Evolutionary conservation across 106 monocot genomes (phyloP), one percentile per base, ranked within the genome.

Genomic region (Platanthera zijinensis): DNA sequence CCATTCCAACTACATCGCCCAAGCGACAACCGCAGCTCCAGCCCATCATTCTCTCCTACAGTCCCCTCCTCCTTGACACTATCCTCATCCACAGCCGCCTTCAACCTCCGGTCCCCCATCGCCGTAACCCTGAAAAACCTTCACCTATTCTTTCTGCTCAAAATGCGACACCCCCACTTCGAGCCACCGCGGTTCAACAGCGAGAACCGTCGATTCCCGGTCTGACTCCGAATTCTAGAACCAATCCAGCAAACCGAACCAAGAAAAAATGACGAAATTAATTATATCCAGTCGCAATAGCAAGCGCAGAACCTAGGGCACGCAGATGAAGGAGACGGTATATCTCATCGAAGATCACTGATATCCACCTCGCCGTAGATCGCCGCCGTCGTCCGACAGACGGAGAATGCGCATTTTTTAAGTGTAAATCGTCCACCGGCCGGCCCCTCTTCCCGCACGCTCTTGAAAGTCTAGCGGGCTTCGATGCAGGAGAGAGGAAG

Each of bases 71-170:
- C 51, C 72, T 51, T 15, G 5, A 11, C 51, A 72, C 49, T 51
- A 48, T 48, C 48, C 49, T 22, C 72, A 8, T 72, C 51, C 49
- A 14, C 49, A 15, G 17, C 71, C 71, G 32, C 71, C 48, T 71
- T 71, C 71, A 50, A 71, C 71, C 71, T 15, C 71, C 71, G 71
- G 4, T 18, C 71, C 7, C 15, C 71, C 71, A 71, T 71, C 48
- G 4, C 19, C 11, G 19, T 15, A 72, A 50, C 50, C 10, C 51
- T 1, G 19, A 51, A 21, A 72, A 19, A 32, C 50, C 19, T 12
- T 21, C 3, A 18, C 7, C 3, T 25, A 48, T 47, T 6, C 48
- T 70, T 8, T 12, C 48, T 14, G 7, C 70, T 70, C 70, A 47
- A 72, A 72, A 72, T 51, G 51, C 48, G 1, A 70, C 51, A 18